A percentile compares a stretch with the other conserved stretches of the same genome.
phyloP scores from a whole-genome alignment of 140 eudicot species.

The Bidens hawaiensis region DNA sequence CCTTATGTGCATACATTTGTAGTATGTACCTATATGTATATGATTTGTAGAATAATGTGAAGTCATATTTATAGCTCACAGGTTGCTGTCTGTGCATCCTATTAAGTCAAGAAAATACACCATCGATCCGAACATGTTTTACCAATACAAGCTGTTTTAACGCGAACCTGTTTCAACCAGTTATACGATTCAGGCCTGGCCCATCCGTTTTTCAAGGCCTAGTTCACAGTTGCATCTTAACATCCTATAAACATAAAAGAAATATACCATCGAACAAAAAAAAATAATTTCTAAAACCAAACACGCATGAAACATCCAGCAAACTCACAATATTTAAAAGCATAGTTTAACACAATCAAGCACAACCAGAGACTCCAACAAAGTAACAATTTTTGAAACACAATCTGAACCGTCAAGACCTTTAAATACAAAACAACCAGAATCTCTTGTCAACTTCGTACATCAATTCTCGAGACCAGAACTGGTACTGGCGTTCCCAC shows the following conservation, averaged over 20 bases:
- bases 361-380: neutral
- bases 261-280: neutral
- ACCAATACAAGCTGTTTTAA: neutral
- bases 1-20: neutral
- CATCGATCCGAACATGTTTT: too few relatives aligned
- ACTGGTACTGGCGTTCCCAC: neutral
- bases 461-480: neutral
- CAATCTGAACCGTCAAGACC: neutral
- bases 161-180: neutral
- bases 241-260: neutral
- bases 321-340: too few relatives aligned
- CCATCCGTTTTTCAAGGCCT: neutral
- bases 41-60: slow-evolving; percentile 3
- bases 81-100: neutral
- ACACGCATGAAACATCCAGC: neutral
- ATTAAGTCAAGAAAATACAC: neutral
- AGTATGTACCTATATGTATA: slow-evolving; percentile 1
- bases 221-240: neutral
- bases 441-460: neutral
- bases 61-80: neutral
- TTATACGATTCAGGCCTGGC: neutral
- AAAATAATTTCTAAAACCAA: too few relatives aligned
- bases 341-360: too few relatives aligned
- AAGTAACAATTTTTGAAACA: slow-evolving; percentile 5
- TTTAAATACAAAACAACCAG: neutral